Conservation (phyloP, 2,329 filamentous ascomycete species). For the Phialocephala sp. region DNA sequence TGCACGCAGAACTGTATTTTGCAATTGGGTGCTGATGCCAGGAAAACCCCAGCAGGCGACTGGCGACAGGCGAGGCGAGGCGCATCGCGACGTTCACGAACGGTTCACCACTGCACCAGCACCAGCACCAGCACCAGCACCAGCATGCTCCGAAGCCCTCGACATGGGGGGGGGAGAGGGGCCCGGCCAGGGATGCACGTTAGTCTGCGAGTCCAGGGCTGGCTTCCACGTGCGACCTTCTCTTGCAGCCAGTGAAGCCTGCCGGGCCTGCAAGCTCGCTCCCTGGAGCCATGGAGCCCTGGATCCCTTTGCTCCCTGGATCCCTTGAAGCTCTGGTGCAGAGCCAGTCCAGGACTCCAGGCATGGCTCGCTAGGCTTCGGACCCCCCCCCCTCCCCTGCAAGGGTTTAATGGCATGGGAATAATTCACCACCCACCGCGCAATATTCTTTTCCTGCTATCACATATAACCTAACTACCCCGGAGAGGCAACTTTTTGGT, state of each 20-base stretch:
- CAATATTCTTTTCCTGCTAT: background rate
- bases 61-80: too few relatives aligned
- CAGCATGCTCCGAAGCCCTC: conserved; percentile 11
- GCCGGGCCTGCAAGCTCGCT: background rate
- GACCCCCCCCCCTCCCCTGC: conserved; percentile 1
- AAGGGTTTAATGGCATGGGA: background rate
- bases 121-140: background rate
- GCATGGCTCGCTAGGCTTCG: conserved; percentile 15
- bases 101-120: background rate
- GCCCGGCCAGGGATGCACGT: conserved; percentile 2
- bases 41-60: background rate
- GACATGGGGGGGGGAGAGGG: background rate
- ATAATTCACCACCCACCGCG: background rate
- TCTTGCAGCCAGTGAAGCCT: conserved; percentile 23
- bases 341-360: background rate
- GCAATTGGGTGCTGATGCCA: conserved; percentile 6
- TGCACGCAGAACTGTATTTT: conserved; percentile 9
- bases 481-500: conserved; percentile 23
- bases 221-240: conserved; percentile 27
- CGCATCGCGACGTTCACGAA: background rate
- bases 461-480: conserved; percentile 23
- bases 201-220: conserved; percentile 17
- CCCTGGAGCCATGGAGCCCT: too few relatives aligned
- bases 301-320: background rate
- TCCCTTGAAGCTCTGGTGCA: conserved; percentile 6